phyloP scores from a whole-genome alignment of 768 basidiomycete species.

The Lyophyllum semitale region DNA sequence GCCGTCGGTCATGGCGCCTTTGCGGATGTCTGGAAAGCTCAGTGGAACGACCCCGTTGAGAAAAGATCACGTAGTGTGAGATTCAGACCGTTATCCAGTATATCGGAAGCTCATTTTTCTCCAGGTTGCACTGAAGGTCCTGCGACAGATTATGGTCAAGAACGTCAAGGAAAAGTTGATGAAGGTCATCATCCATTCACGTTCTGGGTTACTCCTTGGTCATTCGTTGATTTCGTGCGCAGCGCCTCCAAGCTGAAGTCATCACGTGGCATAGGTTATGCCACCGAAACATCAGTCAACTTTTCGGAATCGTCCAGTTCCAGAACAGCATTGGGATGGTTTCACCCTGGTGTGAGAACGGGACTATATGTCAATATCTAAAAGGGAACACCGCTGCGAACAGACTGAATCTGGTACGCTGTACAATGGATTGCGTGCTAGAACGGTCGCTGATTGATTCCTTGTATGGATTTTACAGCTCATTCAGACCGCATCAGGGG shows the following conservation, averaged over 20 bases:
- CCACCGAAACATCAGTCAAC: constrained; percentile 55
- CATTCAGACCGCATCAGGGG: constrained; percentile 55
- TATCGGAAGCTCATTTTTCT: neutral
- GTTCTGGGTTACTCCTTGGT: neutral
- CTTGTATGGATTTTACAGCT: constrained; percentile 34
- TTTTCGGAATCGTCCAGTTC: constrained; percentile 57
- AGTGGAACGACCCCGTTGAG: constrained; percentile 51
- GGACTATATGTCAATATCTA: constrained; percentile 54
- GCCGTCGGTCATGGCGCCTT: constrained; percentile 58
- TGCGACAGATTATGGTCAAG: constrained; percentile 53
- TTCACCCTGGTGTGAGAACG: constrained; percentile 65
- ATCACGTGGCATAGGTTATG: constrained; percentile 58
- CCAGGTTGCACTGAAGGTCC: constrained; percentile 60
- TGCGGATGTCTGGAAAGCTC: constrained; percentile 63
- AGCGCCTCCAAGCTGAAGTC: constrained; percentile 61
- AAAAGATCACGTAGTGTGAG: constrained; percentile 36
- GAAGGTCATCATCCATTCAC: constrained; percentile 32
- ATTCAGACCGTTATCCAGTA: neutral
- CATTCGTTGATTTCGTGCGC: neutral
- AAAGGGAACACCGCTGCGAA: constrained; percentile 41
- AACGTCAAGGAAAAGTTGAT: constrained; percentile 54
- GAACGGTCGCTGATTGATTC: neutral
- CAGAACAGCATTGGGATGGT: constrained; percentile 61
- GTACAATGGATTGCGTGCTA: neutral
- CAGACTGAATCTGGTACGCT: constrained; percentile 48